Evolutionary conservation across 129 eudicot species (phyloP), one percentile per base, ranked within the genome.

Genomic region (Saposhnikovia divaricata): DNA sequence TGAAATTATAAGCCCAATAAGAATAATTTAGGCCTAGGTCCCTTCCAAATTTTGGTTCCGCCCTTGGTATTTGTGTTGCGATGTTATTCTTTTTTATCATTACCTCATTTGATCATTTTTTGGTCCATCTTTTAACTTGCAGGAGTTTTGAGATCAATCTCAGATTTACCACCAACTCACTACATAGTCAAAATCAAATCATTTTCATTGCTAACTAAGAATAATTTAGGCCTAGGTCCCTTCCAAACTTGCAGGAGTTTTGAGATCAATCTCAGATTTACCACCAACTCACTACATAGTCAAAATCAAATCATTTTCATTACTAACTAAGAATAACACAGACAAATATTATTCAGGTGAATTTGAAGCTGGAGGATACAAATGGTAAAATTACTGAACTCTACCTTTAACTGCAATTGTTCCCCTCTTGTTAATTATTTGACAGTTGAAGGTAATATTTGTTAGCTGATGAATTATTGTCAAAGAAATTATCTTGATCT

Each of bases 351-450:
- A 77, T 40, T 87, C 96, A 4, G 40, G 66, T 45, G 81, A 84
- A 31, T 91, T 91, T 79, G 84, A 91, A 81, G 91, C 96, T 3
- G 93, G 91, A 70, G 90, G 96, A 77, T 87, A 89, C 88, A 85
- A 87, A 78, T 91, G 96, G 93, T 91, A 40, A 18, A 71, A 5
- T 31, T 12, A 65, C 71, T 9, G 6, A 66, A 27, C 39, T 66
- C 81, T 9, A 1, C 2, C 0, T 78, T 0, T 15, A 47, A 21
- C 21, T 76, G 28, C 13, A 18, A 7, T 25, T 46, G 8, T 27
- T 14, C 18, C 37, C 38, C 77, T 43, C 25, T 27, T 18, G 27
- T 69, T 37, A 31, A 31, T 51, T 91, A 87, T 85, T 76, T 89
- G 16, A 84, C 87, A 77, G 80, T 91, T 47, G 85, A 86, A 91